Evolutionary conservation across 441 rosid genomes (phyloP), one percentile per base, ranked within the genome.

Genomic region (Breynia disticha): DNA sequence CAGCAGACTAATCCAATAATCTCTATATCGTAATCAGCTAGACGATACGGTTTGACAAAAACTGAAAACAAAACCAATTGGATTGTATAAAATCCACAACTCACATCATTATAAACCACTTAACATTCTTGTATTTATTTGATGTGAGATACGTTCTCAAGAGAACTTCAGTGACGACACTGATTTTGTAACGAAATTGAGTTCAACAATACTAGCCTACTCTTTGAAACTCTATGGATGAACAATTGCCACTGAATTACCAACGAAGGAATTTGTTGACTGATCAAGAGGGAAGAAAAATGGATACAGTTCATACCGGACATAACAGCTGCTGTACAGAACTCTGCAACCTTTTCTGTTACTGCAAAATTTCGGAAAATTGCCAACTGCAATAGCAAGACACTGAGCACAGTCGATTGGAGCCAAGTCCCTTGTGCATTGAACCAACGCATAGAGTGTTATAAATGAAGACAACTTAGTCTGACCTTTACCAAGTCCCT

Each of bases 261-360:
- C 63, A 55, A 39, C 18, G 14, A 48, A 22, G 48, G 73, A 55
- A 46, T 21, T 59, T 45, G 49, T 19, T 2, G 76, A 24, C 32
- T 24, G 57, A 67, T 80, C 82, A 49, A 82, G 75, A 38, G 86
- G 91, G 65, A 71, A 83, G 73, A 78, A 87, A 63, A 83, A 87
- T 6, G 89, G 95, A 62, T 82, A 84, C 44, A 82, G 76, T 64
- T 82, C 87, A 24, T 84, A 88, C 19, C 95, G 80, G 28, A 73
- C 74, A 46, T 81, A 83, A 46, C 89, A 88, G 59, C 84, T 85
- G 46, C 79, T 77, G 57, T 81, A 88, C 41, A 86, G 56, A 57
- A 75, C 87, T 19, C 90, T 73, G 38, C 91, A 88, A 5, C 90
- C 97, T 59, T 76, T 83, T 48, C 58, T 60, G 67, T 66, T 63